These are phyloP conservation scores for Microcyclospora pomicola DNA, from an alignment of 2,329 filamentous ascomycete species.

Conservation along the genomic window DNA sequence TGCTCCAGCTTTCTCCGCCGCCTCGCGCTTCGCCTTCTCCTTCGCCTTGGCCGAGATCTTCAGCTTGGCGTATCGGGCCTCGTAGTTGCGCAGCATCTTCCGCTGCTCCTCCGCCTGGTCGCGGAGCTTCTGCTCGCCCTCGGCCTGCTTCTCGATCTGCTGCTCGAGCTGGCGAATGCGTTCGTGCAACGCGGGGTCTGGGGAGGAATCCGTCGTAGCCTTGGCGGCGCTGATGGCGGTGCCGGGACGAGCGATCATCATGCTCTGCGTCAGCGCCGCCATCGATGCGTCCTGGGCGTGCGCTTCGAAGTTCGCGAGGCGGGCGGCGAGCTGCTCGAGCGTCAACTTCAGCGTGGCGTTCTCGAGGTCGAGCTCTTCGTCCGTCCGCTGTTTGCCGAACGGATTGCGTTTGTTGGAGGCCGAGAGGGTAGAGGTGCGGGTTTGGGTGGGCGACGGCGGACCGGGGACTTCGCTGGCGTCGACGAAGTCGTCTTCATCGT, in stretches of 20 bases:
- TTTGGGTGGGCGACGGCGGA: slow-evolving; percentile 27
- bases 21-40: too few species aligned
- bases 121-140: slow-evolving; percentile 44
- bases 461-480: slow-evolving; percentile 60
- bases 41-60: too few species aligned
- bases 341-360: slow-evolving; percentile 76
- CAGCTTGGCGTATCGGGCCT: too few species aligned
- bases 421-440: slow-evolving; percentile 1
- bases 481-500: slow-evolving; percentile 74
- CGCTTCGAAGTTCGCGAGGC: slow-evolving; percentile 86
- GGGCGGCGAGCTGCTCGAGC: slow-evolving; percentile 71
- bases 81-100: too few species aligned
- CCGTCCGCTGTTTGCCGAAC: slow-evolving; percentile 43
- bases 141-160: slow-evolving; percentile 41
- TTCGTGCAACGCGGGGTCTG: slow-evolving; percentile 38
- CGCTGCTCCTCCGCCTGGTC: too few species aligned
- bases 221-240: slow-evolving; percentile 2
- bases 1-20: too few species aligned
- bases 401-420: slow-evolving; percentile 14
- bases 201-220: slow-evolving; percentile 33
- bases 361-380: slow-evolving; percentile 80
- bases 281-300: slow-evolving; percentile 65
- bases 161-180: slow-evolving; percentile 42
- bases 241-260: slow-evolving; percentile 33
- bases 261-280: slow-evolving; percentile 73